Evolutionary conservation across 805 yeast species (phyloP), one percentile per base, ranked within the genome.

Genomic region (Nematodospora valgi): DNA sequence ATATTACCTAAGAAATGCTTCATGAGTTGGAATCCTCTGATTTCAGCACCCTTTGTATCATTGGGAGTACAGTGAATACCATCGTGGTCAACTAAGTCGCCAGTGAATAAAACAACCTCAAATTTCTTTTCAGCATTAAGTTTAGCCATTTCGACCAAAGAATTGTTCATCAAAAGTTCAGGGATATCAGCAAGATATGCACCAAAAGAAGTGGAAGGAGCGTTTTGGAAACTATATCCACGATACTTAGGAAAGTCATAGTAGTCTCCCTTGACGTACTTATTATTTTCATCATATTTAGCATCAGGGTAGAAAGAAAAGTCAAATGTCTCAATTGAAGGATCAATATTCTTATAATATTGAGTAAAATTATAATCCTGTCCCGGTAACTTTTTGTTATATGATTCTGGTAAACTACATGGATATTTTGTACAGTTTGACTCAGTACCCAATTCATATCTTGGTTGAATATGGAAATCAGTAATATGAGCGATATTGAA

Each of bases 41-140:
- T 78, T 37, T 83, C 94, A 5, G 82, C 80, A 7, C 71, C 84
- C 5, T 68, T 86, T 39, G 85, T 87, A 38, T 75, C 72, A 26
- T 79, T 85, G 27, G 73, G 66, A 31, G 72, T 72, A 48, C 71
- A 67, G 30, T 67, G 64, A 9, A 62, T 49, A 36, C 71, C 76
- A 45, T 74, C 80, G 48, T 81, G 88, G 53, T 81, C 86, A 33
- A 81, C 80, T 52, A 80, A 63, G 49, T 82, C 88, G 39, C 87
- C 87, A 4, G 87, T 82, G 64, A 81, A 81, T 24, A 82, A 56
- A 3, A 80, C 69, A 48, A 82, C 81, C 34, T 78, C 80, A 45
- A 71, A 80, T 6, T 61, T 47, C 30, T 62, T 60, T n/a, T 44
- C 45, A 9, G 37, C 13, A 22, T 44, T 30, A 5, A 42, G 34